These are phyloP conservation scores for Anisodus tanguticus DNA, from an alignment of 257 asterid genomes.

Conservation along the genomic window DNA sequence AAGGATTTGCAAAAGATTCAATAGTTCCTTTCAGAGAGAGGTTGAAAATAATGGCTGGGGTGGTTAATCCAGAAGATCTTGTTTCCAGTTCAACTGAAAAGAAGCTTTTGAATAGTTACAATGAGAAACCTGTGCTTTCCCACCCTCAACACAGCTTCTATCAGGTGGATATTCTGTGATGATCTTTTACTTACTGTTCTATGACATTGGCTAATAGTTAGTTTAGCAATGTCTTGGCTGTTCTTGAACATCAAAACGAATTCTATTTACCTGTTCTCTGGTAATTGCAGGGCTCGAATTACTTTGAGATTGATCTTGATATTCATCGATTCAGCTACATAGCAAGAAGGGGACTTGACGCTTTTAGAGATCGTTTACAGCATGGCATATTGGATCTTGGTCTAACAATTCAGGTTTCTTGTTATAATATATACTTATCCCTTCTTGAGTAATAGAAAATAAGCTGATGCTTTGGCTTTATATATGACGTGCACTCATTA, in stretches of 20 bases:
- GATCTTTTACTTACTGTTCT: background rate
- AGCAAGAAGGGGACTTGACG: constrained; percentile 88
- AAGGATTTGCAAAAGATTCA: constrained; percentile 72
- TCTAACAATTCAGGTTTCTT: constrained; percentile 76
- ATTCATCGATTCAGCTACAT: constrained; percentile 90
- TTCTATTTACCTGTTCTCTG: background rate
- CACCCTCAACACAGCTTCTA: constrained; percentile 88
- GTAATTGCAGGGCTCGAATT: constrained; percentile 66
- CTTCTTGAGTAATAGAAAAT: background rate
- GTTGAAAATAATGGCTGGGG: constrained; percentile 84
- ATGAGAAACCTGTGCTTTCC: constrained; percentile 88
- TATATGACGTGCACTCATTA: background rate
- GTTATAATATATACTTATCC: background rate
- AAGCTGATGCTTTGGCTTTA: background rate
- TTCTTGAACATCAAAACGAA: background rate
- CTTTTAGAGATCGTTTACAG: constrained; percentile 72
- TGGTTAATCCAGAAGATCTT: constrained; percentile 76
- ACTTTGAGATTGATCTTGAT: constrained; percentile 90
- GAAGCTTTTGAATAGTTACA: constrained; percentile 77
- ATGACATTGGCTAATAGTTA: background rate
- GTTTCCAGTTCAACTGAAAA: constrained; percentile 73
- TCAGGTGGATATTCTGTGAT: constrained; percentile 47
- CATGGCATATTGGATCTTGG: constrained; percentile 78
- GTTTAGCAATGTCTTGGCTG: background rate
- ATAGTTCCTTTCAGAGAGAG: constrained; percentile 72